Conservation (phyloP, 148 eudicot genomes). For the Rhododendron ferrugineum region DNA sequence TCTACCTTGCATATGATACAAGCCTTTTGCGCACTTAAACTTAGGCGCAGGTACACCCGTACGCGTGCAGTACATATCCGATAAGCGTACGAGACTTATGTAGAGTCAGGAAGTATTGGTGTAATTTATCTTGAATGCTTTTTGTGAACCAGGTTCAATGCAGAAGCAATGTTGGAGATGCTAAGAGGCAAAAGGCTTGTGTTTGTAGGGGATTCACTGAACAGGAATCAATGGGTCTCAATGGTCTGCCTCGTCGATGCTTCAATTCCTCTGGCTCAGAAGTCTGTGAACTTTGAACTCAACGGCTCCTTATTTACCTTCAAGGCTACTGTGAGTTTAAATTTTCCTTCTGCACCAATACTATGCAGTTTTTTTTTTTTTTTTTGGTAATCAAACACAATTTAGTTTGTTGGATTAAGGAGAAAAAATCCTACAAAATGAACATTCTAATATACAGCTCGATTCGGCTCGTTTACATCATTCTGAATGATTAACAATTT, state of each 20-base stretch:
- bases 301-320: conserved; percentile 23
- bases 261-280: conserved; percentile 4
- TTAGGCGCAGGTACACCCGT: no score
- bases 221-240: conserved; percentile 27
- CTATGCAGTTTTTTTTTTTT: no score
- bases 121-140: not conserved
- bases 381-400: no score
- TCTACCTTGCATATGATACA: rapidly evolving
- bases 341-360: not conserved
- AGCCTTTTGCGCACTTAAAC: no score
- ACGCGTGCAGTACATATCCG: no score
- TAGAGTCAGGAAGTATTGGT: no score
- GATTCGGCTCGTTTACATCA: no score
- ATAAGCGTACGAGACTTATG: no score
- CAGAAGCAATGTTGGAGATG: conserved; percentile 22
- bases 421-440: no score
- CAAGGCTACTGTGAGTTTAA: conserved; percentile 16
- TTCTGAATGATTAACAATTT: no score
- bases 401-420: no score
- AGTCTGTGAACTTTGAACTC: conserved; percentile 14
- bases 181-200: conserved; percentile 21
- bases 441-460: no score
- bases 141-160: conserved; percentile 19
- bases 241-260: conserved; percentile 21
- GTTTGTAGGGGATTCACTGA: conserved; percentile 25